phyloP scores from a whole-genome alignment of 2,329 filamentous ascomycete genomes.

The Fusarium goolgardi region DNA sequence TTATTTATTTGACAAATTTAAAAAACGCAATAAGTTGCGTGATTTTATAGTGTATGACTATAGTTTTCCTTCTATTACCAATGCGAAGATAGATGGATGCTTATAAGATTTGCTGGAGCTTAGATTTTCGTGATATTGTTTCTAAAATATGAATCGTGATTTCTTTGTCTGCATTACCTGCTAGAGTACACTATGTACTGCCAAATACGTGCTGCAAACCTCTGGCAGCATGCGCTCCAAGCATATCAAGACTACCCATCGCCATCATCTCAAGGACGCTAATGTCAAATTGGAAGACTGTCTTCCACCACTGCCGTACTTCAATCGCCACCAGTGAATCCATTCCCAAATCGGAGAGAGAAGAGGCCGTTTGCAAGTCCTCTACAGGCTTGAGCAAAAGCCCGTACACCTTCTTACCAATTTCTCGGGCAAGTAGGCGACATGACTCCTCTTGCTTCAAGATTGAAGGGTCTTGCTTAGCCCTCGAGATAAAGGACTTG shows the following conservation, averaged over 20 bases:
- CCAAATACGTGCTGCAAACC: background rate
- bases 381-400: constrained; percentile 2
- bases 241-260: constrained; percentile 12
- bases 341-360: constrained; percentile 12
- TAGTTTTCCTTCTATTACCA: no score
- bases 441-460: background rate
- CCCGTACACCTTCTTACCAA: constrained; percentile 13
- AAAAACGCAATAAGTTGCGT: no score
- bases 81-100: no score
- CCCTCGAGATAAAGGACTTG: constrained; percentile 1
- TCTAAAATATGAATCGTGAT: background rate
- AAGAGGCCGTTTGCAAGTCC: constrained; percentile 7
- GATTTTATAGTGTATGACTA: no score
- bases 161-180: background rate
- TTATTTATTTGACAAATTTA: no score
- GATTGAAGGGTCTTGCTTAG: constrained; percentile 4
- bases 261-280: constrained; percentile 18
- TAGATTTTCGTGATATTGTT: no score
- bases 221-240: constrained; percentile 1
- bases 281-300: constrained; percentile 9
- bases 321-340: constrained; percentile 14
- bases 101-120: no score
- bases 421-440: constrained; percentile 1
- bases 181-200: no score
- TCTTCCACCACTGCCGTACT: constrained; percentile 15